phyloP scores from a whole-genome alignment of 768 basidiomycete species.

The Tephrocybe sp. region DNA sequence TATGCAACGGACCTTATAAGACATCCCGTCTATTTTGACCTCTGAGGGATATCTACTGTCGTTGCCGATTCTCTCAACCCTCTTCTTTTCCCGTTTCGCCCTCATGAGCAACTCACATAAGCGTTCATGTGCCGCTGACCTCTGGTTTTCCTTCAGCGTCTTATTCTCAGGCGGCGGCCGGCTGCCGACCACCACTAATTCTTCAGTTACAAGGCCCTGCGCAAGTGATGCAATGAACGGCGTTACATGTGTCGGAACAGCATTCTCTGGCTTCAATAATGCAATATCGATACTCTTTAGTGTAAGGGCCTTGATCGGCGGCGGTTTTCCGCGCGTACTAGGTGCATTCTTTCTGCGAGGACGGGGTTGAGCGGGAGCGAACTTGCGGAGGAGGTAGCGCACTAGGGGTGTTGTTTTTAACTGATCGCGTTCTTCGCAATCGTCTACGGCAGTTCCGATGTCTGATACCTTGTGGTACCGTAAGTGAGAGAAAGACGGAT shows the following conservation, averaged over 20 bases:
- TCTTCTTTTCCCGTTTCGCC: slow-evolving; percentile 23
- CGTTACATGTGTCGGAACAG: slow-evolving; percentile 62
- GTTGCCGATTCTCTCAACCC: slow-evolving; percentile 30
- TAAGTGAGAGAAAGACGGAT: slow-evolving; percentile 4
- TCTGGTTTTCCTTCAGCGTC: slow-evolving; percentile 24
- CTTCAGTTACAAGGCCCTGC: slow-evolving; percentile 51
- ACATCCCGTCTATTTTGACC: slow-evolving; percentile 41
- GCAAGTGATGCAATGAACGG: slow-evolving; percentile 56
- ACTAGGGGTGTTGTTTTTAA: slow-evolving; percentile 26
- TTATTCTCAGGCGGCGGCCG: slow-evolving; percentile 31
- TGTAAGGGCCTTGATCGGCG: slow-evolving; percentile 19
- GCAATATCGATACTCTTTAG: slow-evolving; percentile 57
- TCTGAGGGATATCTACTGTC: slow-evolving; percentile 36
- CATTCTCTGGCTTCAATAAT: slow-evolving; percentile 54
- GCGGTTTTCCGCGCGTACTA: slow-evolving; percentile 15
- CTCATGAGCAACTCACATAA: slow-evolving; percentile 29
- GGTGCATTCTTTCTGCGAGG: slow-evolving; percentile 4
- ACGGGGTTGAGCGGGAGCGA: slow-evolving; percentile 12
- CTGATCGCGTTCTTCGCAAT: slow-evolving; percentile 19
- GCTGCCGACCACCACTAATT: slow-evolving; percentile 53
- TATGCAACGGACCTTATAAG: slow-evolving; percentile 45
- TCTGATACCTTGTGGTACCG: slow-evolving; percentile 22
- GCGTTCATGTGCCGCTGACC: slow-evolving; percentile 20
- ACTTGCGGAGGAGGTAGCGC: slow-evolving; percentile 23
- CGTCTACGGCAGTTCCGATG: slow-evolving; percentile 30